Evolutionary conservation across 805 yeast genomes (phyloP), one percentile per base, ranked within the genome.

Genomic region (Saturnispora zaruensis): DNA sequence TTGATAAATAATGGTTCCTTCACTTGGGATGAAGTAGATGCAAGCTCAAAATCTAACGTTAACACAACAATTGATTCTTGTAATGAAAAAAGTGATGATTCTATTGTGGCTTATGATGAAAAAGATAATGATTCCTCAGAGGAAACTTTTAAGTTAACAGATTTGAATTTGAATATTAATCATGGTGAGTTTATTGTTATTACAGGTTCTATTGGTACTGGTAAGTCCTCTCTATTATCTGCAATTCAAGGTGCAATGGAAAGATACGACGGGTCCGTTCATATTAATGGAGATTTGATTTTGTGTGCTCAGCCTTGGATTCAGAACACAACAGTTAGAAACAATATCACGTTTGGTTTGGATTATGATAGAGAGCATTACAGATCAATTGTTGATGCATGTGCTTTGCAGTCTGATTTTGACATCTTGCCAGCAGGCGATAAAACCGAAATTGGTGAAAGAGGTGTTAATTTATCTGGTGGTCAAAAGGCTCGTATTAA

Each of bases 401-500:
- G 95, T 67, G 79, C 89, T 0, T 67, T 87, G 50, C 71, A 73
- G 42, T 78, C 76, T 45, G 96, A 87, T 64, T 70, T 87, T 53
- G 77, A 76, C 4, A 70, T 77, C 38, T 66, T 87, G 28, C 86
- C 86, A 11, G 87, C 81, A 18, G 91, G 91, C 37, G 95, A 87
- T 60, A 58, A 62, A 46, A 85, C 95, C 1, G 87, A 84, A 63
- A 84, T 87, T 57, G 96, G 95, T 54, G 95, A 87, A 63, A 74
- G 87, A 60, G 96, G 95, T 56, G 81, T 87, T 46, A 85, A 89
- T 2, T 66, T 87, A 34, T 82, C 90, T 4, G 96, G 96, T 52
- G 96, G 96, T 46, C 96, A 87, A 64, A 87, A 86, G 70, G 91
- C 95, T 1, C 75, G 95, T 63, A 76, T 87, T 48, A 78, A 79